These are phyloP conservation scores for Dothiorella sarmentorum DNA, from an alignment of 2,329 filamentous ascomycete genomes.

Conservation along the genomic window DNA sequence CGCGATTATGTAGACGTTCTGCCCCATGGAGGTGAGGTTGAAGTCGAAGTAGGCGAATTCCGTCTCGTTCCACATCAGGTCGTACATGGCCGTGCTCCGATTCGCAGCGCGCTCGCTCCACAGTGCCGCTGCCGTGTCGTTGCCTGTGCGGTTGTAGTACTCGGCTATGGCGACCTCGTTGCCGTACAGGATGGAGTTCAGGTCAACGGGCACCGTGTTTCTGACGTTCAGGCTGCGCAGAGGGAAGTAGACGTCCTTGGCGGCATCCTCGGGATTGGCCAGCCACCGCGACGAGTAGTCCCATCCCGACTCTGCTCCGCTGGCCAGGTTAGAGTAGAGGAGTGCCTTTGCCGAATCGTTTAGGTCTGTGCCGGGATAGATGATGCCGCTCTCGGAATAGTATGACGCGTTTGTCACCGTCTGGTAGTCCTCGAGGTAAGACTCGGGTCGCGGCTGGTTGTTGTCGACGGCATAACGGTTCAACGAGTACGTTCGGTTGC, in stretches of 20 bases:
- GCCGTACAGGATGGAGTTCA: conserved; percentile 66
- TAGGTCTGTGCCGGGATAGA: conserved; percentile 54
- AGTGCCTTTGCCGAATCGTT: conserved; percentile 51
- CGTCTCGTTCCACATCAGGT: conserved; percentile 62
- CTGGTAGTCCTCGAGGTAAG: conserved; percentile 62
- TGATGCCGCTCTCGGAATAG: conserved; percentile 55
- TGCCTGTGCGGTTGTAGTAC: conserved; percentile 53
- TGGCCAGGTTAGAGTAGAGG: conserved; percentile 60
- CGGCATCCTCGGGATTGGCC: conserved; percentile 55
- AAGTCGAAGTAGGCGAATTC: conserved; percentile 66
- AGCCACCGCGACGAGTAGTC: conserved; percentile 63
- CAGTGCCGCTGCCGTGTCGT: conserved; percentile 46
- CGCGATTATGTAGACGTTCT: conserved; percentile 53
- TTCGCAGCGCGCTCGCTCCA: conserved; percentile 52
- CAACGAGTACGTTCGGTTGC: conserved; percentile 51
- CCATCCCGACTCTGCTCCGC: conserved; percentile 64
- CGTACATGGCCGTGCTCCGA: conserved; percentile 61
- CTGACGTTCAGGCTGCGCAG: conserved; percentile 60
- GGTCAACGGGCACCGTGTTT: conserved; percentile 60
- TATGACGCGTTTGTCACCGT: conserved; percentile 65
- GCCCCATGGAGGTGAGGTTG: conserved; percentile 58
- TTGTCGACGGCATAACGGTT: conserved; percentile 62
- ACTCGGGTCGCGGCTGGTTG: conserved; percentile 65
- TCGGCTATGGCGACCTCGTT: conserved; percentile 59
- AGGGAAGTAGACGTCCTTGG: conserved; percentile 61